Base-by-base conservation (phyloP, 1,139 yeast genomes). In the Diutina mesorugosa region DNA sequence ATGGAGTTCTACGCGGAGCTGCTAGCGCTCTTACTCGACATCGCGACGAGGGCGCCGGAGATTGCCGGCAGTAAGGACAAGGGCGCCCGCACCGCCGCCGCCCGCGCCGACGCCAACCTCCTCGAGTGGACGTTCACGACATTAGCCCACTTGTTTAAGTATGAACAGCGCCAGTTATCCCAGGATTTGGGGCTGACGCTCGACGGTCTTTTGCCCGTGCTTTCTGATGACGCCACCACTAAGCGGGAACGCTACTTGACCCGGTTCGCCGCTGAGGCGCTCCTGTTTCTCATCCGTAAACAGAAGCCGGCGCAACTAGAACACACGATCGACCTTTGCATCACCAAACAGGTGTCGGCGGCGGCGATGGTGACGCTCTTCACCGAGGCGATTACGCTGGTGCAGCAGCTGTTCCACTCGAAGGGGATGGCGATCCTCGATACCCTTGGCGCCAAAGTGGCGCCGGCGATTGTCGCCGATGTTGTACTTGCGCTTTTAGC, bases 231-330 rank as follows among this genome's bases (percentile, higher is more conserved):
- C 56, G 80, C 7, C 16, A 9, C 16, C 18, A 29, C 38, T 3
- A 26, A 4, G 6, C 35, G 78, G 59, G 79, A 82, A 58, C 79
- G 80, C 21, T 87, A 87, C 62, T 78, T 91, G 51, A 77, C 90
- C 1, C 76, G 96, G 60, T 93, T 91, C 65, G 84, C 96, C 45
- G 91, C 97, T 0, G 98, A 93, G 67, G 93, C 97, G 0, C 69
- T 93, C 55, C 88, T 97, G 0, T 93, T 87, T 63, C 73, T 93
- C 59, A 74, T 93, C 12, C 80, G 95, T 66, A 90, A 89, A 67
- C 78, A 87, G 63, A 76, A 76, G 21, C 67, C 76, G 0, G 77
- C 76, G 1, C 72, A 80, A 5, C 70, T 90, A 2, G 61, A 65
- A 0, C 78, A 87, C 51, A 70, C 87, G 6, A 65, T 71, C 1